phyloP scores from a whole-genome alignment of 371 early-diverging fungal species.

The Mycotypha africana region DNA sequence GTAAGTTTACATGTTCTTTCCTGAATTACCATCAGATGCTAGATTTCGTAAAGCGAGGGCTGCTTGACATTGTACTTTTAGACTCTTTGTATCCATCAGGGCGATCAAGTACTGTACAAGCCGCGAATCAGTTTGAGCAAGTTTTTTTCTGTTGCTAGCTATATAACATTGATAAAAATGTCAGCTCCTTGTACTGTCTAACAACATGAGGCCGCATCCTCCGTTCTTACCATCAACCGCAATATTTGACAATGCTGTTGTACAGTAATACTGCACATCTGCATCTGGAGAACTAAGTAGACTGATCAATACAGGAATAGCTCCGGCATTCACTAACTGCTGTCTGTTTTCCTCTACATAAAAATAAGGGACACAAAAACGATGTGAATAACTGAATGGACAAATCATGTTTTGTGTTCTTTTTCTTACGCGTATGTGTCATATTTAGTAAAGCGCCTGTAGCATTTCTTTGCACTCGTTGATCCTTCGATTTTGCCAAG shows the following conservation, averaged over 20 bases:
- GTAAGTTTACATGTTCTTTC: too few species aligned
- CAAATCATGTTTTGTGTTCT: too few species aligned
- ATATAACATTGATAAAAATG: too few species aligned
- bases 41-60: constrained; percentile 85
- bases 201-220: too few species aligned
- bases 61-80: constrained; percentile 87
- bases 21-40: constrained; percentile 65
- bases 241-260: constrained; percentile 88
- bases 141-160: constrained; percentile 64
- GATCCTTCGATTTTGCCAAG: constrained; percentile 79
- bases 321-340: constrained; percentile 82
- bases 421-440: constrained; percentile 80
- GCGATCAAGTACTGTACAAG: constrained; percentile 76
- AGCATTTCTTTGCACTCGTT: constrained; percentile 89
- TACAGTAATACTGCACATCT: constrained; percentile 89
- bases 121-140: constrained; percentile 72
- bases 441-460: constrained; percentile 92
- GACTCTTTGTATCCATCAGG: constrained; percentile 72
- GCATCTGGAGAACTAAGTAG: constrained; percentile 76
- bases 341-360: constrained; percentile 71
- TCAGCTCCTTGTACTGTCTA: too few species aligned
- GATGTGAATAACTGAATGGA: too few species aligned
- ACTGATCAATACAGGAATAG: constrained; percentile 79
- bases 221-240: constrained; percentile 79
- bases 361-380: background rate